Evolutionary conservation across 2,329 filamentous ascomycete genomes (phyloP).

Genomic region (Fusarium succisae): DNA sequence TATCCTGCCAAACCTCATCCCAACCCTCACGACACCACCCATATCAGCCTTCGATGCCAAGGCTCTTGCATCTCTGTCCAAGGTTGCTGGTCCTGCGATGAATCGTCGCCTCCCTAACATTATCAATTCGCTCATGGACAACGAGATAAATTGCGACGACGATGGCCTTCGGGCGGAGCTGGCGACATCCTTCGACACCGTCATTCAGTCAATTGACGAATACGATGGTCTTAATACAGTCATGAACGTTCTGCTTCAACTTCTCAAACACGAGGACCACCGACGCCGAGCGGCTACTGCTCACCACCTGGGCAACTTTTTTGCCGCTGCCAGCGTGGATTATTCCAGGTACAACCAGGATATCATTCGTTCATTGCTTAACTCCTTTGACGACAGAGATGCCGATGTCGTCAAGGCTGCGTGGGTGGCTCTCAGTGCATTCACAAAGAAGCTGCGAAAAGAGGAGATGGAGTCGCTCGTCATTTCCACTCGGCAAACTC

Average conservation of each 20-base stretch:
- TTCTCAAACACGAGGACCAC: conserved; percentile 95
- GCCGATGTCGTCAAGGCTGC: conserved; percentile 85
- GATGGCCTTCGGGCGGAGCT: conserved; percentile 78
- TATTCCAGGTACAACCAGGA: conserved; percentile 97
- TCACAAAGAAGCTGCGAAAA: conserved; percentile 90
- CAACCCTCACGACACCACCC: conserved; percentile 87
- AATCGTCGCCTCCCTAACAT: conserved; percentile 89
- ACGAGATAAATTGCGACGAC: conserved; percentile 81
- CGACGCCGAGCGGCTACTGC: conserved; percentile 81
- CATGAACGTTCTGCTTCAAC: conserved; percentile 89
- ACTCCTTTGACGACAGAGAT: conserved; percentile 91
- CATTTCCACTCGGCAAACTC: conserved; percentile 82
- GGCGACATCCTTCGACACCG: conserved; percentile 83
- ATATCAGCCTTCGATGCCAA: conserved; percentile 96
- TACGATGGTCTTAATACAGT: conserved; percentile 94
- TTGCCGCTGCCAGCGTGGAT: conserved; percentile 80
- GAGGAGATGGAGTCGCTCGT: conserved; percentile 98
- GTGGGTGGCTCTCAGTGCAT: conserved; percentile 85
- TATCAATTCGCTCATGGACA: conserved; percentile 93
- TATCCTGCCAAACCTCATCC: conserved; percentile 94
- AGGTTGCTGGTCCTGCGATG: conserved; percentile 91
- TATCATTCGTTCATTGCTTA: conserved; percentile 87
- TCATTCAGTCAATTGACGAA: conserved; percentile 92
- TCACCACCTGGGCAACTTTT: conserved; percentile 86
- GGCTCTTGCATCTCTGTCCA: conserved; percentile 89